phyloP scores from a whole-genome alignment of 1,284 basidiomycete species.

The Puccinia horiana region DNA sequence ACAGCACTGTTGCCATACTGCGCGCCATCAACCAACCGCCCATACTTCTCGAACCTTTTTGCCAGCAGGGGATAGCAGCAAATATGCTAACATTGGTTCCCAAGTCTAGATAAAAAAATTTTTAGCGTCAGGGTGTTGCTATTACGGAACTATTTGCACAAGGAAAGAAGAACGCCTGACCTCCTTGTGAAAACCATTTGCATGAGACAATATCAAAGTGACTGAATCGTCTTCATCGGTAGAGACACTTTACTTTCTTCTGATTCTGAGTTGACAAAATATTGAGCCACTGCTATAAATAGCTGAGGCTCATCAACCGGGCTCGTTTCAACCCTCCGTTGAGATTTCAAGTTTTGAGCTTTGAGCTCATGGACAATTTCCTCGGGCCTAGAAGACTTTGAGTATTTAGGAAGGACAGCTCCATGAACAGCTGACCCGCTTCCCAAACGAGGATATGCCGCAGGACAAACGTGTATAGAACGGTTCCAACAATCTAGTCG shows the following conservation, averaged over 20 bases:
- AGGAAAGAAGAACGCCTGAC: slow-evolving; percentile 58
- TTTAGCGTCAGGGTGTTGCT: not conserved
- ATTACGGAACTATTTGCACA: not conserved
- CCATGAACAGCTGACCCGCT: slow-evolving; percentile 51
- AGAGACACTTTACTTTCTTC: slow-evolving; percentile 44
- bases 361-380: slow-evolving; percentile 49
- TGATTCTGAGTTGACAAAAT: slow-evolving; percentile 50
- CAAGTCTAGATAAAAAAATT: slow-evolving; percentile 63
- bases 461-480: slow-evolving; percentile 73
- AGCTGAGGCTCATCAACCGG: slow-evolving; percentile 65
- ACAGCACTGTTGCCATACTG: slow-evolving; percentile 75
- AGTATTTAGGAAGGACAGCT: slow-evolving; percentile 34
- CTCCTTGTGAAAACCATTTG: slow-evolving; percentile 81
- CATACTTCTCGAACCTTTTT: slow-evolving; percentile 72
- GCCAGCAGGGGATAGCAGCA: slow-evolving; percentile 57
- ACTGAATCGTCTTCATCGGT: slow-evolving; percentile 58
- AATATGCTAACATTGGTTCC: slow-evolving; percentile 66
- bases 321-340: slow-evolving; percentile 55
- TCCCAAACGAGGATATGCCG: slow-evolving; percentile 67
- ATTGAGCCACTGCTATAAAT: slow-evolving; percentile 63
- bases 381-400: slow-evolving; percentile 50
- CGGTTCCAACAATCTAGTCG: slow-evolving; percentile 59
- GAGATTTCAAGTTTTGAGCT: slow-evolving; percentile 46
- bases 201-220: slow-evolving; percentile 74
- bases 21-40: slow-evolving; percentile 72